phyloP scores from a whole-genome alignment of 2,329 filamentous ascomycete species.

The Colletotrichum sp. region DNA sequence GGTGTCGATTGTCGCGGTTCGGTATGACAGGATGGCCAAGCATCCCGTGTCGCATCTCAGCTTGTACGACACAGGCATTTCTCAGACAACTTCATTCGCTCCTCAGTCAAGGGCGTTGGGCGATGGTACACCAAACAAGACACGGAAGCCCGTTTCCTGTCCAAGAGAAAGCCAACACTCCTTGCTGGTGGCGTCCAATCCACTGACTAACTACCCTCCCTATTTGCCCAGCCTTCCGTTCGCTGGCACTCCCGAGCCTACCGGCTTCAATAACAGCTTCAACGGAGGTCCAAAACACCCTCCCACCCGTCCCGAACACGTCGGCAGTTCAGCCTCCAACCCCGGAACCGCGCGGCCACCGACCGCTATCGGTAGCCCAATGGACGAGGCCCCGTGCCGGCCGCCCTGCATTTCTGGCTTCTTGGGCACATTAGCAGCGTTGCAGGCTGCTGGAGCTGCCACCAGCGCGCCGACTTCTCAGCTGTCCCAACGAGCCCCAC shows the following conservation, averaged over 20 bases:
- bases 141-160: not conserved
- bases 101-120: not conserved
- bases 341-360: slow-evolving; percentile 10
- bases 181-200: not conserved
- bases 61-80: not conserved
- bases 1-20: not conserved
- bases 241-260: not conserved
- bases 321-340: not conserved
- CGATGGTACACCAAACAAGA: not conserved
- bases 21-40: not conserved
- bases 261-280: not conserved
- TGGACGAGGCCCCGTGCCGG: not conserved
- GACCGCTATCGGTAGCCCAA: not conserved
- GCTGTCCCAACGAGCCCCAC: not conserved
- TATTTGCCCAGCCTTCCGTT: not conserved
- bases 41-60: not conserved
- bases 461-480: not conserved
- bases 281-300: not conserved
- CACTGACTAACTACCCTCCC: too few relatives aligned
- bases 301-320: slow-evolving; percentile 3
- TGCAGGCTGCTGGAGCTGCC: not conserved
- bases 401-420: not conserved
- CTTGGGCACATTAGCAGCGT: not conserved
- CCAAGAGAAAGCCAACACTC: not conserved
- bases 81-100: not conserved